Percentiles rank a stretch among this genome's conserved stretches.
Conservation (phyloP, 768 basidiomycete genomes). For the Amanita polypyramis region DNA sequence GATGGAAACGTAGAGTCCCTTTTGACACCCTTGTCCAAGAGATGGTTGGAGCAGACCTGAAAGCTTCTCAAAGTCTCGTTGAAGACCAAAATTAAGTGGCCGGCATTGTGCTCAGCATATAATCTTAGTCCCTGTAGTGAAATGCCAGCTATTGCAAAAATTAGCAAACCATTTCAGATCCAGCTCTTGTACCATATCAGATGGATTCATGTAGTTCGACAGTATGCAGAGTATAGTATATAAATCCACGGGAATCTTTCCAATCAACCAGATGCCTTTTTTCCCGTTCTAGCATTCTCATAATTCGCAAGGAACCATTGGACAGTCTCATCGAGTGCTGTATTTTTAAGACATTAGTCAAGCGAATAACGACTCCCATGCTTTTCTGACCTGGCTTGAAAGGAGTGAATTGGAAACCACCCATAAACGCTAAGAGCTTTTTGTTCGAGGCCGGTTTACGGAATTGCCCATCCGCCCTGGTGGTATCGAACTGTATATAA, state of each 20-base stretch:
- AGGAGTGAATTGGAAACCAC: slow-evolving; percentile 84
- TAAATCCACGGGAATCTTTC: neutral
- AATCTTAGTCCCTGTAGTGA: neutral
- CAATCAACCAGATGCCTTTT: slow-evolving; percentile 10
- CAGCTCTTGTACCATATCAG: neutral
- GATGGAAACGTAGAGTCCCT: slow-evolving; percentile 82
- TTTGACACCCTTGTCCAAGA: slow-evolving; percentile 83
- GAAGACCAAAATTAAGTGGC: slow-evolving; percentile 69
- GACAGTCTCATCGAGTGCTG: slow-evolving; percentile 70
- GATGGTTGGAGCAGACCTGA: slow-evolving; percentile 83
- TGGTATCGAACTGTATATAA: slow-evolving; percentile 62
- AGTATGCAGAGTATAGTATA: neutral
- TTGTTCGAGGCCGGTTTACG: slow-evolving; percentile 93
- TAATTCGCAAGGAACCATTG: slow-evolving; percentile 86
- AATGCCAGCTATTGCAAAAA: neutral
- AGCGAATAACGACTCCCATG: neutral
- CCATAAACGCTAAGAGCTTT: slow-evolving; percentile 69
- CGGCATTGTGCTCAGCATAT: neutral
- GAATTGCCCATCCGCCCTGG: slow-evolving; percentile 86
- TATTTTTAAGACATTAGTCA: slow-evolving; percentile 6
- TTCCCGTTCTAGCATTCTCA: slow-evolving; percentile 53
- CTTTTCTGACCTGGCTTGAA: slow-evolving; percentile 61
- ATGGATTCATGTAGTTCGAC: neutral
- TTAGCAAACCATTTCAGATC: neutral
- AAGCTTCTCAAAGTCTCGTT: slow-evolving; percentile 60